Percentiles rank a stretch among this genome's conserved stretches.
phyloP scores from a whole-genome alignment of 352 stramenopile species.

The Phytophthora podocarpi region DNA sequence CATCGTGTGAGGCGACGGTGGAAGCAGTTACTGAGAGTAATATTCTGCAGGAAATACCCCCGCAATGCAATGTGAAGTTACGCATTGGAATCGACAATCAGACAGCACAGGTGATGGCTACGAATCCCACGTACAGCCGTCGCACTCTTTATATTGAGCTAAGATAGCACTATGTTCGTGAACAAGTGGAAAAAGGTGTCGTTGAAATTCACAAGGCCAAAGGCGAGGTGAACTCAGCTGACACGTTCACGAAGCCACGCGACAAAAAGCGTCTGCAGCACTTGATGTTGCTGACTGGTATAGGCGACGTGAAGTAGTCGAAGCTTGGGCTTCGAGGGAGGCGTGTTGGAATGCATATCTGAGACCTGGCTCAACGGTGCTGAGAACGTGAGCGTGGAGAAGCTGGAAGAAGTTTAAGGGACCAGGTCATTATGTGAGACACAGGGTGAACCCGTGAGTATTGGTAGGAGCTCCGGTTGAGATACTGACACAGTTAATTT shows the following conservation, averaged over 20 bases:
- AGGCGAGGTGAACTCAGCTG: slow-evolving; percentile 6
- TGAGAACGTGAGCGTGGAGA: no score
- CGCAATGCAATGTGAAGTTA: neutral
- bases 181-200: slow-evolving; percentile 7
- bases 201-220: slow-evolving; percentile 8
- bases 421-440: no score
- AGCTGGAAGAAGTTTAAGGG: no score
- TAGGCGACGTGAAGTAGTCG: no score
- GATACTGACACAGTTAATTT: neutral
- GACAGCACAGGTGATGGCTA: slow-evolving; percentile 17
- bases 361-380: no score
- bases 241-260: slow-evolving; percentile 15
- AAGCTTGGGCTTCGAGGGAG: no score
- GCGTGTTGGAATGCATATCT: no score
- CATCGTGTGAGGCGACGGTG: slow-evolving; percentile 18
- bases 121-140: slow-evolving; percentile 13
- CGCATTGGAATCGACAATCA: slow-evolving; percentile 25
- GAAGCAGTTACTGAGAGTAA: slow-evolving; percentile 9
- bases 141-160: slow-evolving; percentile 15
- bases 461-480: neutral
- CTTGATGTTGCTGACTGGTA: no score
- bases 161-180: slow-evolving; percentile 18
- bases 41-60: slow-evolving; percentile 15
- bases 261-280: no score
- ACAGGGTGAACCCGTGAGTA: slow-evolving; percentile 7